A percentile compares a stretch with the other conserved stretches of the same genome.
Conservation (phyloP, 495 filamentous ascomycete species). For the Hyaloscypha variabilis region DNA sequence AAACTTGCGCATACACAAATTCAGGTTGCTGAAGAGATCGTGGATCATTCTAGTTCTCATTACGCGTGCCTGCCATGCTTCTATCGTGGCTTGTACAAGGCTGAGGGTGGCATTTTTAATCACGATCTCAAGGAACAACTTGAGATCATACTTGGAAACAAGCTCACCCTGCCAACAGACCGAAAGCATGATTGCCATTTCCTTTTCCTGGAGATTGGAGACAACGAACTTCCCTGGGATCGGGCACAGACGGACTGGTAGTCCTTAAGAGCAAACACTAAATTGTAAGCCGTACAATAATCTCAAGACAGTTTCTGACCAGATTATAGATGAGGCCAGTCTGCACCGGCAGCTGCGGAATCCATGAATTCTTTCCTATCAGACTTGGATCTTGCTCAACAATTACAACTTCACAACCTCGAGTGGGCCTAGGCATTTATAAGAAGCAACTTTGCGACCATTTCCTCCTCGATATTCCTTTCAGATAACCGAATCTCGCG, state of each 20-base stretch:
- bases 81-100: not conserved
- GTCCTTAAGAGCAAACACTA: not conserved
- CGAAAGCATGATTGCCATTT: not conserved
- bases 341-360: too few relatives aligned
- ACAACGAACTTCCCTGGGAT: slow-evolving; percentile 11
- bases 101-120: not conserved
- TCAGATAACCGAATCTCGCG: too few relatives aligned
- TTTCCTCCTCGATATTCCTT: too few relatives aligned
- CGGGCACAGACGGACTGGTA: slow-evolving; percentile 9
- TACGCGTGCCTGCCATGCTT: not conserved
- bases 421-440: too few relatives aligned
- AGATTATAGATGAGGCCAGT: too few relatives aligned
- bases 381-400: too few relatives aligned
- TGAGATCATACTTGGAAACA: not conserved
- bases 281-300: not conserved
- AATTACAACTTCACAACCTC: too few relatives aligned
- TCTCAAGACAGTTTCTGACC: not conserved
- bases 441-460: too few relatives aligned
- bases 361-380: too few relatives aligned
- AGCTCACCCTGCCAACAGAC: not conserved
- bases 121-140: not conserved
- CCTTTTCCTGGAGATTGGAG: not conserved
- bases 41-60: too few relatives aligned
- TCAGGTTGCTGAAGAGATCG: too few relatives aligned
- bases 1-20: too few relatives aligned